Evolutionary conservation across 2,329 filamentous ascomycete genomes (phyloP).

Genomic region (Nothophaeocryptopus gaeumannii): DNA sequence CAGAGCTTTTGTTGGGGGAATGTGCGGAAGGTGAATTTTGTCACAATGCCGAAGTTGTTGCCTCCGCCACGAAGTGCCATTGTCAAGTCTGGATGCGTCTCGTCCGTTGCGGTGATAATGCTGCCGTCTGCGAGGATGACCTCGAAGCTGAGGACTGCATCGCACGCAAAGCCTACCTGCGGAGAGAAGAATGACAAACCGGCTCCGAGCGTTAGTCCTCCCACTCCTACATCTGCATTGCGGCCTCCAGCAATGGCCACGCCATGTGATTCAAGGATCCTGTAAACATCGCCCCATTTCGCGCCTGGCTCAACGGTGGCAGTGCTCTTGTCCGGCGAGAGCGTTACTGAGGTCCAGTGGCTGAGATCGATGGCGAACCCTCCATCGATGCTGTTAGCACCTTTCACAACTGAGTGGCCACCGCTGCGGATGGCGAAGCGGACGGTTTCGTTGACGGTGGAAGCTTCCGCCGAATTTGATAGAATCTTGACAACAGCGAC

Average conservation of each 20-base stretch:
- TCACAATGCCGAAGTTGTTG: not conserved
- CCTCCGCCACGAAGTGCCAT: not conserved
- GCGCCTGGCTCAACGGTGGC: not conserved
- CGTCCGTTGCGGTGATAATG: not conserved
- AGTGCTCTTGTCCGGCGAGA: not conserved
- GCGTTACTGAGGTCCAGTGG: not conserved
- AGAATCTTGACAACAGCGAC: no score
- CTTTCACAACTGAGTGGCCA: not conserved
- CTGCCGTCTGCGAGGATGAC: not conserved
- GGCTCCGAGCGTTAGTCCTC: not conserved
- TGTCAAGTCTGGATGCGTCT: not conserved
- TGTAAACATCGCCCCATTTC: not conserved
- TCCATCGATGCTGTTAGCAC: constrained; percentile 7
- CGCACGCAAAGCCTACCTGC: not conserved
- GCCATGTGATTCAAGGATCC: not conserved
- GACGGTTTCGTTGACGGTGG: no score
- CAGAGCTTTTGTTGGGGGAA: not conserved
- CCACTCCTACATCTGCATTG: not conserved
- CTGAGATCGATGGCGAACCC: constrained; percentile 1
- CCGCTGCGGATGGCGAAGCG: no score
- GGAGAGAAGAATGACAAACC: not conserved
- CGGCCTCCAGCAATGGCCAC: not conserved
- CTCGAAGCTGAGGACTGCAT: not conserved
- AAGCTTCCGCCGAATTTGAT: no score
- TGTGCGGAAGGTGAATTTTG: not conserved